phyloP scores from a whole-genome alignment of 1,139 yeast genomes.

The Yamadazyma dendronema region DNA sequence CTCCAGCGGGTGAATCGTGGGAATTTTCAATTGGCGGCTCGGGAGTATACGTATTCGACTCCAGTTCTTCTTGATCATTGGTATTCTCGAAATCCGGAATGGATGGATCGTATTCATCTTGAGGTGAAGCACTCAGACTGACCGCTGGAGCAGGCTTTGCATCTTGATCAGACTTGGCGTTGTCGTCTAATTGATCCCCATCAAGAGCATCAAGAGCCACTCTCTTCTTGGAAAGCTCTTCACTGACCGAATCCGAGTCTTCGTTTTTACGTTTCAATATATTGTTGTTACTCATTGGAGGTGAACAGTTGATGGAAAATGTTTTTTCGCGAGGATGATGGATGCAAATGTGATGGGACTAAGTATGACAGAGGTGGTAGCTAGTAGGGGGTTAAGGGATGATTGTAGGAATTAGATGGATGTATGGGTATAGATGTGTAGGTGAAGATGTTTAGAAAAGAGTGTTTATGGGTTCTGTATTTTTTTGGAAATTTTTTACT shows the following conservation, averaged over 20 bases:
- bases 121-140: conserved; percentile 9
- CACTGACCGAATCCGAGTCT: conserved; percentile 37
- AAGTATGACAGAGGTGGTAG: too few species aligned
- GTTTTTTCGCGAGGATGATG: background rate
- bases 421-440: too few species aligned
- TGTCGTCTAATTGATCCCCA: conserved; percentile 42
- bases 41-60: background rate
- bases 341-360: background rate
- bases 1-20: background rate
- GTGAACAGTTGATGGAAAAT: conserved; percentile 1
- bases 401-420: too few species aligned
- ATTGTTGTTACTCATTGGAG: conserved; percentile 15
- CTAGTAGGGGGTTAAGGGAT: too few species aligned
- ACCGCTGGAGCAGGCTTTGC: conserved; percentile 44
- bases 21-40: conserved; percentile 1
- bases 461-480: too few species aligned
- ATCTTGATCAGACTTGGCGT: conserved; percentile 36
- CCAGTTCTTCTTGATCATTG: conserved; percentile 5
- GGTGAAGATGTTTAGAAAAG: too few species aligned
- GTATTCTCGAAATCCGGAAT: conserved; percentile 4
- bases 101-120: conserved; percentile 16
- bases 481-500: too few species aligned
- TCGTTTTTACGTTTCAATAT: conserved; percentile 68
- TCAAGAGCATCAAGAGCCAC: conserved; percentile 79
- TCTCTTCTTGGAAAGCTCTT: conserved; percentile 50